Conservation (phyloP, 306 rosid genomes). For the Sphenostylis stenocarpa region DNA sequence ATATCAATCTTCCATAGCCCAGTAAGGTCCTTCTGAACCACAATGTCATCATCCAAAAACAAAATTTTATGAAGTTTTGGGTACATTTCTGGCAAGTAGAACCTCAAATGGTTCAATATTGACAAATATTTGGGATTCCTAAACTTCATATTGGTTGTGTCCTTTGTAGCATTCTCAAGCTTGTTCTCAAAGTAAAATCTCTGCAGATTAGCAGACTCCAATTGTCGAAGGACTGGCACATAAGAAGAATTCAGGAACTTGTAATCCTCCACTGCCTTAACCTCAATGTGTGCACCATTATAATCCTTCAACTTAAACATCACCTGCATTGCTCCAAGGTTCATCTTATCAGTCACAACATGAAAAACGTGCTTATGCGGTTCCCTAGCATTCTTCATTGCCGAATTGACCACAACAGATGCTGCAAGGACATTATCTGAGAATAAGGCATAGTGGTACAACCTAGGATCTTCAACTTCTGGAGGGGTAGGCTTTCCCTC, state of each 20-base stretch:
- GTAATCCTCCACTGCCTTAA: slow-evolving; percentile 86
- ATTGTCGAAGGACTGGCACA: slow-evolving; percentile 73
- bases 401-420: slow-evolving; percentile 83
- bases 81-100: slow-evolving; percentile 85
- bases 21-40: slow-evolving; percentile 78
- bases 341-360: slow-evolving; percentile 89
- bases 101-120: slow-evolving; percentile 77
- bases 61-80: slow-evolving; percentile 69
- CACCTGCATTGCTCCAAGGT: slow-evolving; percentile 90
- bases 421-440: slow-evolving; percentile 82
- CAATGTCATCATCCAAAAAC: slow-evolving; percentile 82
- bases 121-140: slow-evolving; percentile 85
- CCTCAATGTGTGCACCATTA: slow-evolving; percentile 72
- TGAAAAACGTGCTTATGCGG: slow-evolving; percentile 84
- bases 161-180: slow-evolving; percentile 86
- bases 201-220: slow-evolving; percentile 71
- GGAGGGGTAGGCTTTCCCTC: slow-evolving; percentile 62
- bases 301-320: slow-evolving; percentile 75
- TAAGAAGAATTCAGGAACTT: slow-evolving; percentile 78
- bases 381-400: slow-evolving; percentile 70
- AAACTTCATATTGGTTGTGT: slow-evolving; percentile 82
- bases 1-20: slow-evolving; percentile 83
- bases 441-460: slow-evolving; percentile 81
- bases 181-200: slow-evolving; percentile 77
- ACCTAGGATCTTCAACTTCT: slow-evolving; percentile 65